phyloP scores from a whole-genome alignment of 1,284 basidiomycete genomes.

The Psilocybe mexicana region DNA sequence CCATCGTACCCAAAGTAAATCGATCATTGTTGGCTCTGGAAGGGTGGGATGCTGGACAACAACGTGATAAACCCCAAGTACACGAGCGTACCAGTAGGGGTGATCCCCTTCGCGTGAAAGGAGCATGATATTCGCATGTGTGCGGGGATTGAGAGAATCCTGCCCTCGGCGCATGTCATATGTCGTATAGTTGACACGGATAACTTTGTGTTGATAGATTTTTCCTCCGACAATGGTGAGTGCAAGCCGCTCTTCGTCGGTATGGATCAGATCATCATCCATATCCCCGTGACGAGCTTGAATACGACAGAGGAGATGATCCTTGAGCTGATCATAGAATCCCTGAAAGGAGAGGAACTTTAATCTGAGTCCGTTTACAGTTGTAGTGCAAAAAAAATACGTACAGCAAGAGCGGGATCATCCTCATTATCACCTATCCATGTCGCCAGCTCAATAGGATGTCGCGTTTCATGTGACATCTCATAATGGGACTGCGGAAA shows the following conservation, averaged over 20 bases:
- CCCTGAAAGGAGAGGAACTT: slow-evolving; percentile 10
- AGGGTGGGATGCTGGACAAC: slow-evolving; percentile 4
- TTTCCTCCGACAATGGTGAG: slow-evolving; percentile 27
- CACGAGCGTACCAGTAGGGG: slow-evolving; percentile 25
- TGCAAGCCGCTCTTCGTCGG: slow-evolving; percentile 17
- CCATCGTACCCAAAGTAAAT: slow-evolving; percentile 25
- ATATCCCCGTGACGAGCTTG: not conserved
- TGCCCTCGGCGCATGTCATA: slow-evolving; percentile 41
- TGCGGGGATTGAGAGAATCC: slow-evolving; percentile 39
- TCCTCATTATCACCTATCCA: slow-evolving; percentile 18
- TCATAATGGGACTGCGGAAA: slow-evolving; percentile 13
- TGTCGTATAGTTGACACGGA: slow-evolving; percentile 46
- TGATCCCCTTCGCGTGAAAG: slow-evolving; percentile 18
- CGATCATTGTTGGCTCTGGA: slow-evolving; percentile 5
- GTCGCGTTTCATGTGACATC: slow-evolving; percentile 6
- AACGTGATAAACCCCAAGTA: slow-evolving; percentile 23
- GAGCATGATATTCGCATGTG: slow-evolving; percentile 38
- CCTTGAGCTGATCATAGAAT: slow-evolving; percentile 21
- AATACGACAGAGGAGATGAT: slow-evolving; percentile 23
- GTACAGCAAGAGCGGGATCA: slow-evolving; percentile 26
- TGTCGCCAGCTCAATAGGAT: slow-evolving; percentile 16
- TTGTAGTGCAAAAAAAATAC: no score
- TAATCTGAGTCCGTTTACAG: no score
- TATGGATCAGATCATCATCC: not conserved
- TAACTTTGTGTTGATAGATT: slow-evolving; percentile 35